A percentile compares a stretch with the other conserved stretches of the same genome.
These are phyloP conservation scores for Aspergillus carlsbadensis DNA, from an alignment of 495 filamentous ascomycete genomes.

Conservation along the genomic window DNA sequence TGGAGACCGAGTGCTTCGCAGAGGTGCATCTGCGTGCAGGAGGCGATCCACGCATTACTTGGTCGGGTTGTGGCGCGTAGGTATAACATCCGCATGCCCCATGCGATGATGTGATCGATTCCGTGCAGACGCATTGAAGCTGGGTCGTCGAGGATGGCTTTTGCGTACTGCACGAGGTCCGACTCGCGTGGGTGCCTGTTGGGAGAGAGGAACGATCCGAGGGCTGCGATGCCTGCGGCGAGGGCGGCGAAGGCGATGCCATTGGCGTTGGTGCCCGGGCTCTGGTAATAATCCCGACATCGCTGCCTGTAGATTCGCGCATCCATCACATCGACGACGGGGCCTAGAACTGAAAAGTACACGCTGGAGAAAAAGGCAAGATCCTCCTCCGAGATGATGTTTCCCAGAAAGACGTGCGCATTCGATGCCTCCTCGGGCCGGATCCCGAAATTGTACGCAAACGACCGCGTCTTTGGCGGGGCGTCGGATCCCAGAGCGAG, in stretches of 20 bases:
- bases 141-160: conserved; percentile 35
- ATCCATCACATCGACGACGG: conserved; percentile 28
- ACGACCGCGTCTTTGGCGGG: conserved; percentile 28
- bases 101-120: conserved; percentile 35
- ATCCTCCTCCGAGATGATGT: conserved; percentile 28
- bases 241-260: conserved; percentile 28
- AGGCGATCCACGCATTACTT: conserved; percentile 36
- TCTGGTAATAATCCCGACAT: conserved; percentile 29
- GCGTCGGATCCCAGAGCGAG: conserved; percentile 28
- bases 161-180: conserved; percentile 32
- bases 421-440: conserved; percentile 31
- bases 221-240: conserved; percentile 29
- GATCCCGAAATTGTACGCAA: conserved; percentile 34
- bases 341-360: conserved; percentile 26
- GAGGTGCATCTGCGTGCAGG: conserved; percentile 34
- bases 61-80: conserved; percentile 35
- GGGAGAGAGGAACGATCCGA: conserved; percentile 33
- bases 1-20: conserved; percentile 30
- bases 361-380: conserved; percentile 20
- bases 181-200: conserved; percentile 27
- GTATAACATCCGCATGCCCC: conserved; percentile 35
- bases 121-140: conserved; percentile 26
- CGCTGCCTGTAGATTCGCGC: conserved; percentile 29
- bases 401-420: conserved; percentile 20
- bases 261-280: conserved; percentile 13